phyloP scores from a whole-genome alignment of 495 filamentous ascomycete species.

The Xylaria castorea region DNA sequence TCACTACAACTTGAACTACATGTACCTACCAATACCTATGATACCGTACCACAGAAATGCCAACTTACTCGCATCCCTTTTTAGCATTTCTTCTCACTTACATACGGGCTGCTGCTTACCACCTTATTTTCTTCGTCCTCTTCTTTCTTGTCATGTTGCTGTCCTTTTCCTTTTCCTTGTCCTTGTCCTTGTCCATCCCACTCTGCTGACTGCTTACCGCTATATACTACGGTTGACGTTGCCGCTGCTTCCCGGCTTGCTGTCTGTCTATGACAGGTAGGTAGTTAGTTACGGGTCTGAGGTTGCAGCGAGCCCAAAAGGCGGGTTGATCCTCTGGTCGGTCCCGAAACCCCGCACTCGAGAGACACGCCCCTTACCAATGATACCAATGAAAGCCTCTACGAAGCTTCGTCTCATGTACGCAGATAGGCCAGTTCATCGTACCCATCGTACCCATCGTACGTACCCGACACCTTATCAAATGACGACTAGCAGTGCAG shows the following conservation, averaged over 20 bases:
- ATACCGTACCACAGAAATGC: not conserved
- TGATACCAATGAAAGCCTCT: conserved; percentile 14
- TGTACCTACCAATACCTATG: too few relatives aligned
- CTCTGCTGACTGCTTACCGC: not conserved
- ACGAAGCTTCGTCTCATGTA: conserved; percentile 14
- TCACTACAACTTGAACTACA: not conserved
- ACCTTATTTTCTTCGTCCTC: not conserved
- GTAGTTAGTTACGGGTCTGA: not conserved
- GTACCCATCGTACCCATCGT: not conserved
- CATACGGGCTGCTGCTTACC: not conserved
- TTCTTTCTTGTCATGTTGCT: not conserved
- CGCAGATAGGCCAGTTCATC: conserved; percentile 8
- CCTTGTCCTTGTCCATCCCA: conserved; percentile 1
- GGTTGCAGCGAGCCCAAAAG: conserved; percentile 13
- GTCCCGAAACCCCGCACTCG: conserved; percentile 26
- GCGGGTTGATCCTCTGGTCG: not conserved
- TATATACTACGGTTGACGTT: not conserved
- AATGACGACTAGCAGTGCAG: conserved; percentile 21
- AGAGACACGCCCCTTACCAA: conserved; percentile 10
- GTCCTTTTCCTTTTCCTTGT: not conserved
- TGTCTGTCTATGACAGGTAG: not conserved
- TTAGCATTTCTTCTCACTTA: not conserved
- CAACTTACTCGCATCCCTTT: conserved; percentile 11
- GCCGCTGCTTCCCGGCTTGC: not conserved
- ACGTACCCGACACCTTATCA: conserved; percentile 11